Conservation (phyloP, 352 stramenopile species). For the Globisporangium cederbergense region DNA sequence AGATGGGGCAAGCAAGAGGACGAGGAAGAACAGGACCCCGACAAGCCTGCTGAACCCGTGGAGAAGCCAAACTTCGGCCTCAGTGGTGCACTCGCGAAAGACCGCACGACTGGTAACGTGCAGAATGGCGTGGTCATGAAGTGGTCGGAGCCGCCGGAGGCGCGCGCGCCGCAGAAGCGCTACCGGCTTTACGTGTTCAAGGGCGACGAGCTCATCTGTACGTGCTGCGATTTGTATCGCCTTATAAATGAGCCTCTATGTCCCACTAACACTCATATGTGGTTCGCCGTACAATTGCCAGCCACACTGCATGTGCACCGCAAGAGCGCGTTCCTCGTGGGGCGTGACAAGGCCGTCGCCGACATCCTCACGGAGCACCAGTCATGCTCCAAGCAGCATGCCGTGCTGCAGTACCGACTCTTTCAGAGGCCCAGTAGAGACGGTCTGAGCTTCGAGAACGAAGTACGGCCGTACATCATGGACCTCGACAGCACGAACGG, state of each 20-base stretch:
- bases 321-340: slow-evolving; percentile 94
- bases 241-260: not conserved
- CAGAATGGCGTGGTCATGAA: slow-evolving; percentile 97
- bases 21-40: slow-evolving; percentile 31
- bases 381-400: slow-evolving; percentile 96
- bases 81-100: slow-evolving; percentile 94
- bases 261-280: not conserved
- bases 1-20: slow-evolving; percentile 80
- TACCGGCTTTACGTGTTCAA: slow-evolving; percentile 99
- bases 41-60: slow-evolving; percentile 39
- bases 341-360: slow-evolving; percentile 91
- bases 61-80: slow-evolving; percentile 98
- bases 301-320: slow-evolving; percentile 94
- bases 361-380: slow-evolving; percentile 95
- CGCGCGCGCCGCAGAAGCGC: slow-evolving; percentile 84
- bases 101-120: slow-evolving; percentile 93
- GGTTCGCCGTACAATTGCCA: slow-evolving; percentile 28
- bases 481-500: slow-evolving; percentile 97
- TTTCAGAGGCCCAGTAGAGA: slow-evolving; percentile 67
- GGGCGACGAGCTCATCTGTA: slow-evolving; percentile 75
- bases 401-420: slow-evolving; percentile 94
- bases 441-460: slow-evolving; percentile 48
- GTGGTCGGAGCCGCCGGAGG: slow-evolving; percentile 96
- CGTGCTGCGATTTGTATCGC: slow-evolving; percentile 7
- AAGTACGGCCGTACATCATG: slow-evolving; percentile 95